Evolutionary conservation across 2,329 filamentous ascomycete genomes (phyloP).

Genomic region (Apiospora aurea): DNA sequence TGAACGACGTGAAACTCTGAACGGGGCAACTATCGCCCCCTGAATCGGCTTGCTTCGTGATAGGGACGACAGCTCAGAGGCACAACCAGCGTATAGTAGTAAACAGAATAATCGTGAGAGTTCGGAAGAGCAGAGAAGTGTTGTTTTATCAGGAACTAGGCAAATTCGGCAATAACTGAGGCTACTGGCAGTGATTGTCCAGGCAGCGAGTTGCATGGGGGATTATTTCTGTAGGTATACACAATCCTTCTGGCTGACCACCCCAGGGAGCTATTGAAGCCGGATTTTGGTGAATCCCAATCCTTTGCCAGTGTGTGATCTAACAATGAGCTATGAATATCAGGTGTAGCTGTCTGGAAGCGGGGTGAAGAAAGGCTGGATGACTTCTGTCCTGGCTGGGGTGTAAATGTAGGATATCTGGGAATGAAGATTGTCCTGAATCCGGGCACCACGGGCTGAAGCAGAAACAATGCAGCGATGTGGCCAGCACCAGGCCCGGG

Average conservation of each 20-base stretch:
- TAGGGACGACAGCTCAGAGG: neutral
- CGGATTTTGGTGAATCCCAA: no score
- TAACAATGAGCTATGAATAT: neutral
- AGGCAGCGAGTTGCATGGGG: no score
- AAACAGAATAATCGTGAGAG: neutral
- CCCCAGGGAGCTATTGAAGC: no score
- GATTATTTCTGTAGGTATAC: no score
- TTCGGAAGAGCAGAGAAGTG: no score
- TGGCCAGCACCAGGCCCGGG: no score
- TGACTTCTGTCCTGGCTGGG: neutral
- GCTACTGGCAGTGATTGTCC: no score
- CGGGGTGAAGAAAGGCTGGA: neutral
- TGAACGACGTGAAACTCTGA: neutral
- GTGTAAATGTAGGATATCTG: neutral
- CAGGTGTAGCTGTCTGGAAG: neutral
- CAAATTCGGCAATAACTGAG: neutral
- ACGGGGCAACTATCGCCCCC: neutral
- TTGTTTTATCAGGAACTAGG: no score
- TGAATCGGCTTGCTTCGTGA: neutral
- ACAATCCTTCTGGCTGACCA: no score
- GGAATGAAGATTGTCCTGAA: no score
- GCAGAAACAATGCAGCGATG: no score
- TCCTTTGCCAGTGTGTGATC: no score
- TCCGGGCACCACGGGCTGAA: neutral
- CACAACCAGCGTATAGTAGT: neutral